phyloP scores from a whole-genome alignment of 345 rosid species.

The Salix udensis region DNA sequence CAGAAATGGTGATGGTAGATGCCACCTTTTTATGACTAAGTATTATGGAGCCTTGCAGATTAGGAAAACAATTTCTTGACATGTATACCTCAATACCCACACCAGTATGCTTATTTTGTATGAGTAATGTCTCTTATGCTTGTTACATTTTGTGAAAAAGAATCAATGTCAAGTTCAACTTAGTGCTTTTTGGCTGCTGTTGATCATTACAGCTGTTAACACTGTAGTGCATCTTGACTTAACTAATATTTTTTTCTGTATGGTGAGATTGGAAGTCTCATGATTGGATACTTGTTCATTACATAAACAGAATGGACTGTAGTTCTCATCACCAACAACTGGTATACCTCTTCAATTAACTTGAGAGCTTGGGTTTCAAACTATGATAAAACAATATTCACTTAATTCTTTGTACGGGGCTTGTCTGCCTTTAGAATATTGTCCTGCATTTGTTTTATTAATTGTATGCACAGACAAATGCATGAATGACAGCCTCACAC shows the following conservation, averaged over 20 bases:
- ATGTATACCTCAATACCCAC: neutral
- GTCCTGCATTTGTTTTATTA: neutral
- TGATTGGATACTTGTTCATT: neutral
- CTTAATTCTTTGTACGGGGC: neutral
- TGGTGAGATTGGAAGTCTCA: neutral
- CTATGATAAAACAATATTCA: neutral
- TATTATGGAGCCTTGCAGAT: neutral
- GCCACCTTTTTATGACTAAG: neutral
- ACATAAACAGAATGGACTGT: neutral
- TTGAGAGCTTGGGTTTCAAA: neutral
- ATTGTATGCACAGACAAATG: neutral
- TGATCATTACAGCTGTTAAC: neutral
- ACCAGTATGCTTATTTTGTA: neutral
- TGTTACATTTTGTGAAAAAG: neutral
- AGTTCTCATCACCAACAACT: neutral
- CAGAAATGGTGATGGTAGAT: neutral
- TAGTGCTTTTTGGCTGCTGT: neutral
- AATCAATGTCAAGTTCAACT: neutral
- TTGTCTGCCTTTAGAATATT: neutral
- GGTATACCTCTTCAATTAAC: neutral
- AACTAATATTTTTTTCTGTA: neutral
- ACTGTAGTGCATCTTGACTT: neutral
- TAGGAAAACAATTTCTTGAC: neutral
- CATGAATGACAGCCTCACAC: neutral
- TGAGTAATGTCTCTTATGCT: neutral